Base-by-base conservation (phyloP, 1,284 basidiomycete genomes). In the Athelia psychrophila region DNA sequence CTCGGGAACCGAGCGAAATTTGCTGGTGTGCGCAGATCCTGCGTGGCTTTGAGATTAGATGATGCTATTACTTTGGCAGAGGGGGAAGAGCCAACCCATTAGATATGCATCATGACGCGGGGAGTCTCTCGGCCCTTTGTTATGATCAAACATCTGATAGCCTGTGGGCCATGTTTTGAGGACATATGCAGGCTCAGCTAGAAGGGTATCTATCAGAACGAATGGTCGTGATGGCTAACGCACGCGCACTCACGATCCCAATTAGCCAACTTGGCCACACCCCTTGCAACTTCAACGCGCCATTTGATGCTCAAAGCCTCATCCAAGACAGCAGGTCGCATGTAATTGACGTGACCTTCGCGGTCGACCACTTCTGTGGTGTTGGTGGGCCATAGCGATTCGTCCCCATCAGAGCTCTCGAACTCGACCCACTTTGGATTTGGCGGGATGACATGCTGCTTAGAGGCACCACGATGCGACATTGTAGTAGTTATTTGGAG, bases 101-200 rank as follows among this genome's bases (percentile, higher is more conserved):
- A 92, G 76, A 70, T 93, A 93, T 10, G 84, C 66, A 64, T 93
- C 90, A 54, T 87, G 86, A 53, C 91, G 72, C n/a, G 84, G 78
- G 33, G 65, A 66, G 12, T 54, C 58, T 33, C 60, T 67, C 13
- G 71, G 69, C 0, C 88, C 86, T 62, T 90, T 90, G 55, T 87
- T 75, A 57, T 93, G 90, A 60, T 88, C 83, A 58, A 71, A 91
- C 64, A 92, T 73, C n/a, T 73, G 70, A 67, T 93, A 93, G 16
- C 80, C 78, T 15, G 69, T 64, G 0, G 90, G 90, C 73, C 84
- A 91, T 38, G 66, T 60, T 54, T 76, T 78, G 33, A 93, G 69
- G 22, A 86, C 78, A 61, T 89, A 89, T 15, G 59, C 69, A 16
- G 72, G 75, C 1, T 76, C 79, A 33, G 64, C 87, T 88, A 45